Base-by-base conservation (phyloP, 306 rosid species). In the Cicer pinnatifidum region DNA sequence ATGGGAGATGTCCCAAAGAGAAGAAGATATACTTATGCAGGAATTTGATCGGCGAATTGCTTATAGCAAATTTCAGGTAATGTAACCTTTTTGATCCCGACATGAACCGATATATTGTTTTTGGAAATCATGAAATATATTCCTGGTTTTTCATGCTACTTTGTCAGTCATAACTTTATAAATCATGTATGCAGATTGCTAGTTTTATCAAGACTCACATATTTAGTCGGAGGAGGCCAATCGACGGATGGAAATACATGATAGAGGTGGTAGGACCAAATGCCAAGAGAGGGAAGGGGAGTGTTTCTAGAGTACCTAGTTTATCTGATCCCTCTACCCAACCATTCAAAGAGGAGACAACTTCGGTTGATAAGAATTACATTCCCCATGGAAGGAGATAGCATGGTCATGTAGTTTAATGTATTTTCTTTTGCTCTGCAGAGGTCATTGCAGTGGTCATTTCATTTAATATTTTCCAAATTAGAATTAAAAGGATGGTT, bases 191-290 rank as follows among this genome's bases (percentile, higher is more conserved):
- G 86, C 96, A 94, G 97, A 94, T 94, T 60, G 96, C 98, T 72
- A 94, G 98, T 87, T 94, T 91, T 65, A 89, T 91, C 86, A 91
- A 94, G 88, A 87, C 94, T 40, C 96, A 91, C 82, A 89, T 94
- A 80, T 94, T 94, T 78, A 94, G 97, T 82, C 79, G 98, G 73
- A 85, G 96, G 80, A 85, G 98, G 80, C 97, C 98, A 19, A 86
- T 91, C 20, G 97, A 94, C 74, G 98, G 97, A 47, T 91, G 98
- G 97, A 94, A 88, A 82, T 91, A 94, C 87, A 89, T 94, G 98
- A 91, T 91, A 78, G 98, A 94, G 87, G 91, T 88, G 79, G 84
- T 94, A 56, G 98, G 98, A 60, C 98, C 98, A 54, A 94, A 94
- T 75, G 96, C 98, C 10, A 87, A 78, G 90, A 91, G 82, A 87